Percentiles rank a stretch among this genome's conserved stretches.
Conservation (phyloP, 2,329 filamentous ascomycete species). For the Trichoderma asperellum region DNA sequence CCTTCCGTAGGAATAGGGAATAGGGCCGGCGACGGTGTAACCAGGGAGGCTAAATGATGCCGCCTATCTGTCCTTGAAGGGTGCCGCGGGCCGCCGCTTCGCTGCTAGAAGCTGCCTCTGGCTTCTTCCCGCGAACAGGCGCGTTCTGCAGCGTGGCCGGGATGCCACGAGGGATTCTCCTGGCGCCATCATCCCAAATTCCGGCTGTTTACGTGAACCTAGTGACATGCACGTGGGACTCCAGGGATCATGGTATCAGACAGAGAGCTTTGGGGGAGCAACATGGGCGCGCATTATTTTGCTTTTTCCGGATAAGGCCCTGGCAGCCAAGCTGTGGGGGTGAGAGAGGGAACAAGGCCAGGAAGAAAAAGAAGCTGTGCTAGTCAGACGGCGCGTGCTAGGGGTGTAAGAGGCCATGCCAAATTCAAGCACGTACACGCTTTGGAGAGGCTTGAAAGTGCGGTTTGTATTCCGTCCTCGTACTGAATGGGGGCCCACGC, state of each 20-base stretch:
- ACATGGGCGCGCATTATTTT: conserved; percentile 26
- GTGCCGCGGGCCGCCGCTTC: conserved; percentile 27
- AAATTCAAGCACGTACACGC: conserved; percentile 7
- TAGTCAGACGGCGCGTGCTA: not conserved
- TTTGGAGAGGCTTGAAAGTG: not conserved
- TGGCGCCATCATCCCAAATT: conserved; percentile 18
- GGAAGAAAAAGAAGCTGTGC: conserved; percentile 3
- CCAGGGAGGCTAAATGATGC: conserved; percentile 21
- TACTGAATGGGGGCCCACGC: conserved; percentile 3
- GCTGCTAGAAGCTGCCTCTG: conserved; percentile 17
- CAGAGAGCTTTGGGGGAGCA: not conserved
- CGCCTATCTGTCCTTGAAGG: conserved; percentile 16
- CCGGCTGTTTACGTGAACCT: conserved; percentile 26
- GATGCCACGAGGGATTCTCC: conserved; percentile 30
- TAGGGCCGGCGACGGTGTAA: conserved; percentile 26
- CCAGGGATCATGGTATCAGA: conserved; percentile 15
- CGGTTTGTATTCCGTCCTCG: conserved; percentile 18
- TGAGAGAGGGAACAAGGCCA: not conserved
- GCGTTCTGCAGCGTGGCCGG: conserved; percentile 21
- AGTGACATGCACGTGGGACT: conserved; percentile 28
- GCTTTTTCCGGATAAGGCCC: conserved; percentile 26
- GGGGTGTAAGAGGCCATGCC: not conserved
- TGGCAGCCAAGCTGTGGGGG: conserved; percentile 6
- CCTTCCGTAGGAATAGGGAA: conserved; percentile 19
- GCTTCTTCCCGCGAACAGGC: conserved; percentile 20